Evolutionary conservation across 2,329 filamentous ascomycete species (phyloP).

Genomic region (Calcarisporium arbuscula): DNA sequence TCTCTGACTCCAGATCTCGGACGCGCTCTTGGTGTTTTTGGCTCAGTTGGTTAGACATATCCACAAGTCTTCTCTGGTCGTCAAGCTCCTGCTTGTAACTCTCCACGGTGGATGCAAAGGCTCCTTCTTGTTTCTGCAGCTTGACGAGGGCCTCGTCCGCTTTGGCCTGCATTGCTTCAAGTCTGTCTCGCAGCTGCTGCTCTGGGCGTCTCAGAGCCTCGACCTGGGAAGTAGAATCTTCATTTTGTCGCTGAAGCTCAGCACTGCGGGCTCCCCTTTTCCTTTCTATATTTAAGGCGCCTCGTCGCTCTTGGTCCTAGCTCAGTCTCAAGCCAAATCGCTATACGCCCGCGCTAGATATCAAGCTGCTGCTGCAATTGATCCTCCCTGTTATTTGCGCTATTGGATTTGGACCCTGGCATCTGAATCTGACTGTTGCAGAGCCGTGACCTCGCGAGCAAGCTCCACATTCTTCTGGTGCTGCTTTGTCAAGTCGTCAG

Average conservation of each 20-base stretch:
- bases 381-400: conserved; percentile 85
- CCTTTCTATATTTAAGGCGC: conserved; percentile 86
- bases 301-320: conserved; percentile 86
- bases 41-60: conserved; percentile 72
- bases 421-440: conserved; percentile 79
- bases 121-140: conserved; percentile 80
- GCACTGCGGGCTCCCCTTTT: conserved; percentile 87
- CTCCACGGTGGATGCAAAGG: conserved; percentile 75
- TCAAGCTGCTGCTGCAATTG: conserved; percentile 86
- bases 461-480: conserved; percentile 84
- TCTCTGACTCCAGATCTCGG: conserved; percentile 62
- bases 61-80: conserved; percentile 70
- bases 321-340: conserved; percentile 88
- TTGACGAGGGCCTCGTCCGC: conserved; percentile 76
- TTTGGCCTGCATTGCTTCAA: conserved; percentile 80
- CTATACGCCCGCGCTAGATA: conserved; percentile 79
- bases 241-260: conserved; percentile 80
- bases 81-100: conserved; percentile 83
- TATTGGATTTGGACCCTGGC: conserved; percentile 73
- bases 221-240: conserved; percentile 72
- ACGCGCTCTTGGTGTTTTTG: conserved; percentile 65
- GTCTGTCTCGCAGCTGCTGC: conserved; percentile 68
- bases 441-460: conserved; percentile 69
- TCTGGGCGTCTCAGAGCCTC: conserved; percentile 76
- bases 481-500: conserved; percentile 79